phyloP scores from a whole-genome alignment of 2,329 filamentous ascomycete genomes.

The Aspergillus chevalieri region DNA sequence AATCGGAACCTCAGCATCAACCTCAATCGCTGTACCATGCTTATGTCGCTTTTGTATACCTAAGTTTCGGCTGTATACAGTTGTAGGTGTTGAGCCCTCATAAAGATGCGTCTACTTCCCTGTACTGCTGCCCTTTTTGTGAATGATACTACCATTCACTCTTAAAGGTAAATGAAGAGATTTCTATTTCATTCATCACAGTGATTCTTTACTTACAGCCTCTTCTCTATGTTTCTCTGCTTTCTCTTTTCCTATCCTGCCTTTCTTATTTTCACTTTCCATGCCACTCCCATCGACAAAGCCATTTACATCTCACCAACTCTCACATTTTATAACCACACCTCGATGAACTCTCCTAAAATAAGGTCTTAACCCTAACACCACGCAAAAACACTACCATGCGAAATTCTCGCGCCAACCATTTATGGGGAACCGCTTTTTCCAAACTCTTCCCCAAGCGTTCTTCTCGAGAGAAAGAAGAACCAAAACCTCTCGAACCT shows the following conservation, averaged over 20 bases:
- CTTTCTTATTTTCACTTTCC: background rate
- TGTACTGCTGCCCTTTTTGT: background rate
- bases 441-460: constrained; percentile 14
- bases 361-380: background rate
- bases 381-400: constrained; percentile 1
- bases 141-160: background rate
- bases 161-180: no score
- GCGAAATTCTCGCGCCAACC: constrained; percentile 3
- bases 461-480: background rate
- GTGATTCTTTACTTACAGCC: no score
- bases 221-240: no score
- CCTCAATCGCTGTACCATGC: no score
- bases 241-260: background rate
- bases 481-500: background rate
- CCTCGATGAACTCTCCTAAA: background rate
- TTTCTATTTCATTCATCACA: no score
- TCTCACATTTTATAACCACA: background rate
- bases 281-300: background rate
- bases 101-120: no score
- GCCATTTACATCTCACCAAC: background rate
- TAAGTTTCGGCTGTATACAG: no score
- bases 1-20: no score
- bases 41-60: no score
- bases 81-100: no score
- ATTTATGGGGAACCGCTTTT: constrained; percentile 11